phyloP scores from a whole-genome alignment of 1,139 yeast genomes.

The Suhomyces ambrosiae region DNA sequence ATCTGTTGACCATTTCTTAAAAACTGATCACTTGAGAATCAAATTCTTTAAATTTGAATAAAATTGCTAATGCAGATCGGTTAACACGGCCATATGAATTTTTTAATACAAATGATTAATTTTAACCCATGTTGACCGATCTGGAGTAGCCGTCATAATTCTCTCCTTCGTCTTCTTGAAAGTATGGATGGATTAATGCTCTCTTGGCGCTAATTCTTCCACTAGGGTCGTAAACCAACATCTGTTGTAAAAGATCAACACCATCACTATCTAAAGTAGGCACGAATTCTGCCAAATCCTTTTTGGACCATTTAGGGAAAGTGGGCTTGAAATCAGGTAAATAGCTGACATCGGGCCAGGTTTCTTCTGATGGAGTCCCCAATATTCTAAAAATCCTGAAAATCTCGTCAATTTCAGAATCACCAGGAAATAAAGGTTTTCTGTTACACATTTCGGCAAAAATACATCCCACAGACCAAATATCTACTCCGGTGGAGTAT shows the following conservation, averaged over 20 bases:
- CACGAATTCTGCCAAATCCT: slow-evolving; percentile 69
- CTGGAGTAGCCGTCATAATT: slow-evolving; percentile 34
- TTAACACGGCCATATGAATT: no score
- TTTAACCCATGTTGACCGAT: slow-evolving; percentile 45
- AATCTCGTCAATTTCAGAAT: slow-evolving; percentile 96
- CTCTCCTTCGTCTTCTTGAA: slow-evolving; percentile 51
- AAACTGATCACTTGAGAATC: no score
- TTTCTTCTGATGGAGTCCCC: slow-evolving; percentile 93
- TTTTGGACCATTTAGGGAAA: slow-evolving; percentile 92
- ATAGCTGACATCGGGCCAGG: slow-evolving; percentile 95
- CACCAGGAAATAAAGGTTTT: slow-evolving; percentile 95
- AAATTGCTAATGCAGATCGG: no score
- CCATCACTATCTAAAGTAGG: slow-evolving; percentile 83
- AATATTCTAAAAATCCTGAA: slow-evolving; percentile 89
- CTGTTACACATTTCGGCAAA: slow-evolving; percentile 98
- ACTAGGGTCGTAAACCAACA: slow-evolving; percentile 91
- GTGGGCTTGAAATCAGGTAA: slow-evolving; percentile 94
- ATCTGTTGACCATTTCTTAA: no score
- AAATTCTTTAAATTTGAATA: no score
- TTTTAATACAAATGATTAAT: background rate
- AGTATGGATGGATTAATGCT: slow-evolving; percentile 88
- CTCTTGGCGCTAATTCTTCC: slow-evolving; percentile 92
- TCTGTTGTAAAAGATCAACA: slow-evolving; percentile 73
- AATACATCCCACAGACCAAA: slow-evolving; percentile 98
- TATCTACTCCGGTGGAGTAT: slow-evolving; percentile 96